Base-by-base conservation (phyloP, 441 rosid genomes). In the Brassica balearica region DNA sequence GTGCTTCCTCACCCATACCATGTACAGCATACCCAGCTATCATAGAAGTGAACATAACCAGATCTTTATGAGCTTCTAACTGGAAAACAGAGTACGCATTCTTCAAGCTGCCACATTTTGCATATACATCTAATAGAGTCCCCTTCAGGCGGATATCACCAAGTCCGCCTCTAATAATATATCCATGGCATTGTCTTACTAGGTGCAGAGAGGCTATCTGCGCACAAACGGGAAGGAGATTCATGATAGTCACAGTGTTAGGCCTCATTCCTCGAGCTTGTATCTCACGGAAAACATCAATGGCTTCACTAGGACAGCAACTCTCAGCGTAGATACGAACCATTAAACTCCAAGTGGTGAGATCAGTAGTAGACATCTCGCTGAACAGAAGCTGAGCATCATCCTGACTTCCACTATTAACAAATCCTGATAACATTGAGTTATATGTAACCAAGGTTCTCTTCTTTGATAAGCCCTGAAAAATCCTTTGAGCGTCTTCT, bases 271-370 rank as follows among this genome's bases (percentile, higher is more conserved):
- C 89, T 72, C 38, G 86, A 82, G 81, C 86, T 82, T 87, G 91
- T 68, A 93, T 82, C 70, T 90, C 80, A 32, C 56, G 82, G 66
- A 89, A 87, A 41, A 88, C 81, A 79, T 72, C 66, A 46, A 93
- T 66, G 20, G 97, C 96, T 77, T 87, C 88, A 79, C 51, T 71
- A 66, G 86, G 80, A 68, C 79, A 82, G 73, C 80, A 78, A 75
- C 88, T 89, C 72, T 88, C 88, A 62, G 86, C 88, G 84, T 80
- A 92, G 66, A 81, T 90, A 75, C 85, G 89, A 80, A 92, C 76
- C 95, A 90, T 92, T 77, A 90, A 87, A 85, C 91, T 93, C 95
- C 94, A 93, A 65, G 90, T 82, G 11, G 95, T 87, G 80, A 92
- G 90, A 86, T 92, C 92, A 22, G 74, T 80, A 25, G 62, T 73